These are phyloP conservation scores for Metschnikowia corniflorae DNA, from an alignment of 805 yeast genomes.

Conservation along the genomic window DNA sequence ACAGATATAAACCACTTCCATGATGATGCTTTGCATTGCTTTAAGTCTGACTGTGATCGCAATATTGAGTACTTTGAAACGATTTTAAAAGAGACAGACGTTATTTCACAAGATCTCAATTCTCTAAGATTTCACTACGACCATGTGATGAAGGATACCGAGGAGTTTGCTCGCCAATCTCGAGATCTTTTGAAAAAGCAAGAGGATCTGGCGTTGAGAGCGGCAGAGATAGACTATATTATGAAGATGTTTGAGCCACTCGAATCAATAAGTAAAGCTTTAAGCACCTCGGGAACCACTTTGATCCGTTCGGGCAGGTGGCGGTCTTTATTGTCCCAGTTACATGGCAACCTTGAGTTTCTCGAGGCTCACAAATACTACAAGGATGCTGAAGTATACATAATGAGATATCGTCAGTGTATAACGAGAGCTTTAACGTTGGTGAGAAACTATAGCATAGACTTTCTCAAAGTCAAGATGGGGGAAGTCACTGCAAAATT, in stretches of 20 bases:
- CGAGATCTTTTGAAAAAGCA: constrained; percentile 48
- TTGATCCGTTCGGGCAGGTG: constrained; percentile 45
- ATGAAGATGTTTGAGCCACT: constrained; percentile 65
- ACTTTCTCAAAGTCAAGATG: constrained; percentile 32
- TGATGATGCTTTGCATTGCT: constrained; percentile 31
- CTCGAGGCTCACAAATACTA: constrained; percentile 48
- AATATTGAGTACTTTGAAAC: constrained; percentile 19
- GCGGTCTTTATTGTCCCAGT: constrained; percentile 44
- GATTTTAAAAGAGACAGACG: constrained; percentile 45
- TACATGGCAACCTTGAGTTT: constrained; percentile 68
- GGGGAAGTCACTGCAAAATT: constrained; percentile 8
- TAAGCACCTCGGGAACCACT: constrained; percentile 65
- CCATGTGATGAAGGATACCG: constrained; percentile 58
- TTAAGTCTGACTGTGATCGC: constrained; percentile 28
- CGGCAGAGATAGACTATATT: constrained; percentile 43
- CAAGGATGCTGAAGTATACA: constrained; percentile 66
- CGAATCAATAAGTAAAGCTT: constrained; percentile 62
- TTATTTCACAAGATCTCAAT: constrained; percentile 44
- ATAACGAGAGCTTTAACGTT: constrained; percentile 76
- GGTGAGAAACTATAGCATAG: constrained; percentile 60
- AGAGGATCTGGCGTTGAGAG: constrained; percentile 37
- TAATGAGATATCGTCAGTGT: constrained; percentile 75
- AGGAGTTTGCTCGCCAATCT: constrained; percentile 58
- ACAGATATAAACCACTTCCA: constrained; percentile 35
- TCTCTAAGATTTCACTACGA: constrained; percentile 50